phyloP scores from a whole-genome alignment of 441 rosid species.

The Erodium chrysanthum region DNA sequence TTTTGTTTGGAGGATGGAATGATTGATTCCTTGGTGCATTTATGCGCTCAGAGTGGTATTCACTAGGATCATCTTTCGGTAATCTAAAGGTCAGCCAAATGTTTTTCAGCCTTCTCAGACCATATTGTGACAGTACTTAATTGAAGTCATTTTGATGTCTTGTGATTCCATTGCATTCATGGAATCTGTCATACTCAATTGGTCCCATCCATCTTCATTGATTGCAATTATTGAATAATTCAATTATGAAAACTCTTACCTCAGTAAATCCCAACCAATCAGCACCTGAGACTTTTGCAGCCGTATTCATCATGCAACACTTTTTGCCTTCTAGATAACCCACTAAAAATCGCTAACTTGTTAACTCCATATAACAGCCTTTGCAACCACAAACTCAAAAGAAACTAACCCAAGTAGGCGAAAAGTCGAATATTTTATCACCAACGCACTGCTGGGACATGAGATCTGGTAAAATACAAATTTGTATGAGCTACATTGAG shows the following conservation, averaged over 20 bases:
- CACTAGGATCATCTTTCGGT: not conserved
- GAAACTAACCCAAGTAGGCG: not conserved
- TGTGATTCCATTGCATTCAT: not conserved
- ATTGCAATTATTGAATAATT: not conserved
- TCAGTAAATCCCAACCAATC: not conserved
- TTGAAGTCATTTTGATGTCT: not conserved
- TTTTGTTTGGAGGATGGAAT: not conserved
- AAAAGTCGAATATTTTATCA: not conserved
- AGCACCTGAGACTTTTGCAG: not conserved
- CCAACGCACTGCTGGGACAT: not conserved
- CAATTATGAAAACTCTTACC: not conserved
- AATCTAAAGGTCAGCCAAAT: not conserved
- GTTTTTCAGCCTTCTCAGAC: not conserved
- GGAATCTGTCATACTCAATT: not conserved
- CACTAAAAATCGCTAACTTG: not conserved
- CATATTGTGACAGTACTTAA: not conserved
- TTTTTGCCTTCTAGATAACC: not conserved
- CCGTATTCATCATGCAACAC: not conserved
- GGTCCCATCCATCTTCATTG: not conserved
- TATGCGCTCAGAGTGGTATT: not conserved
- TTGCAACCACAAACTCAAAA: not conserved
- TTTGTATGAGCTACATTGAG: not conserved
- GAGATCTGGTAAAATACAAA: not conserved
- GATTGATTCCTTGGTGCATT: not conserved
- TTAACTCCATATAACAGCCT: not conserved